Evolutionary conservation across 441 rosid genomes (phyloP), one percentile per base, ranked within the genome.

Genomic region (Adansonia grandidieri): DNA sequence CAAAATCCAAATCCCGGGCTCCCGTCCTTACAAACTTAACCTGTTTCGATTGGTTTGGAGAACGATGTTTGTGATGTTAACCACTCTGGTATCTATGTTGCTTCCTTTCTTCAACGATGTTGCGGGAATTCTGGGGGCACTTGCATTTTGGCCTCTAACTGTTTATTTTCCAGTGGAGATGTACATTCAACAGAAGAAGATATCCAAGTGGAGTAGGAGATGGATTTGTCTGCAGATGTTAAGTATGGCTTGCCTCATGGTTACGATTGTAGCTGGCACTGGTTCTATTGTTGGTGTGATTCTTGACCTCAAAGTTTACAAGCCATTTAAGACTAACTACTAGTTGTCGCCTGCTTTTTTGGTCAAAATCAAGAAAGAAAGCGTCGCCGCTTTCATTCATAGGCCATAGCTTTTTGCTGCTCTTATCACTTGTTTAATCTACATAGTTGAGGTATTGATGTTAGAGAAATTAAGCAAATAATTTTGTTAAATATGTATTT

Each of bases 81-180:
- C 97, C 0, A 82, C 93, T 2, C 32, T 93, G 0, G 3, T 89
- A 10, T 97, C 96, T 48, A 93, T 93, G 99, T 82, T 91, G 50
- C 86, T 95, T 71, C 99, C 99, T 0, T 95, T 95, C 89, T 95
- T 95, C 94, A 92, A 91, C 45, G 90, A 89, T 14, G 89, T 92
- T 24, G 71, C 89, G 78, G 96, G 95, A 2, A 88, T 95, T 9
- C 82, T 93, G 0, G 98, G 99, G 48, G 96, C 97, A 2, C 86
- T 85, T 9, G 85, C 90, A 0, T 93, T 95, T 80, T 95, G 96
- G 93, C 98, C 98, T 1, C 80, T 95, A 71, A 89, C 97, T 0
- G 96, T 93, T 9, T 90, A 91, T 78, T 91, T 92, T 69, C 98
- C 97, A 0, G 77, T 92, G 11, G 98, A 95, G 82, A 93, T 95